Evolutionary conservation across 169 alveolate genomes (phyloP).

Genomic region (Babesia bovis): DNA sequence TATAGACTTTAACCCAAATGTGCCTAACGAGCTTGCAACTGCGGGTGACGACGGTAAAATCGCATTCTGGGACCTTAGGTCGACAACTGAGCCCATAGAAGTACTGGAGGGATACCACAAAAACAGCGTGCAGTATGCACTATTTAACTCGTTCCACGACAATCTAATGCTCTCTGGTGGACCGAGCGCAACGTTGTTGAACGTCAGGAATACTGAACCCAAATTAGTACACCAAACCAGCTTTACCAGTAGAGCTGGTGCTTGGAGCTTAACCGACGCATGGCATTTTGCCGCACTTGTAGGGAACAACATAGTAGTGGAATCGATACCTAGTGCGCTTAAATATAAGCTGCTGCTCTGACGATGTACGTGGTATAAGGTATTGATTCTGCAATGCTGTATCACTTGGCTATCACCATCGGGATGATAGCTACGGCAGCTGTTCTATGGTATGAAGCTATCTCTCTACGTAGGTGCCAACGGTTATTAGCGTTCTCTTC

Average conservation of each 20-base stretch:
- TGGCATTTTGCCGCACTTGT: conserved; percentile 38
- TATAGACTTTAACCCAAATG: conserved; percentile 86
- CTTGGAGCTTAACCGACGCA: conserved; percentile 62
- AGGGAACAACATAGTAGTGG: conserved; percentile 11
- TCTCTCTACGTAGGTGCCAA: neutral
- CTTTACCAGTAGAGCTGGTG: conserved; percentile 28
- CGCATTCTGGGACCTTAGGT: conserved; percentile 89
- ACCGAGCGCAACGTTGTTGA: conserved; percentile 78
- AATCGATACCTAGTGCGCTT: conserved; percentile 28
- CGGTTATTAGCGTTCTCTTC: no score
- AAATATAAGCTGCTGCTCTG: conserved; percentile 41
- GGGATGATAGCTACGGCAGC: conserved; percentile 18
- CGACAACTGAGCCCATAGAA: conserved; percentile 54
- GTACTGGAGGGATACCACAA: conserved; percentile 77
- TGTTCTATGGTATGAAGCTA: neutral
- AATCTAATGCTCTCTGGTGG: conserved; percentile 87
- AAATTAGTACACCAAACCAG: conserved; percentile 56
- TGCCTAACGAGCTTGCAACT: conserved; percentile 85
- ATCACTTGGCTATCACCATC: no score
- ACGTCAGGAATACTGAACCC: conserved; percentile 59
- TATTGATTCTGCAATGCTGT: no score
- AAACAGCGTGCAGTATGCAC: conserved; percentile 84
- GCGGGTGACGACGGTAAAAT: conserved; percentile 84
- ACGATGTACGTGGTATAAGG: neutral
- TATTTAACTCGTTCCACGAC: conserved; percentile 87